These are phyloP conservation scores for Huntiella omanensis DNA, from an alignment of 2,329 filamentous ascomycete genomes.

Conservation along the genomic window DNA sequence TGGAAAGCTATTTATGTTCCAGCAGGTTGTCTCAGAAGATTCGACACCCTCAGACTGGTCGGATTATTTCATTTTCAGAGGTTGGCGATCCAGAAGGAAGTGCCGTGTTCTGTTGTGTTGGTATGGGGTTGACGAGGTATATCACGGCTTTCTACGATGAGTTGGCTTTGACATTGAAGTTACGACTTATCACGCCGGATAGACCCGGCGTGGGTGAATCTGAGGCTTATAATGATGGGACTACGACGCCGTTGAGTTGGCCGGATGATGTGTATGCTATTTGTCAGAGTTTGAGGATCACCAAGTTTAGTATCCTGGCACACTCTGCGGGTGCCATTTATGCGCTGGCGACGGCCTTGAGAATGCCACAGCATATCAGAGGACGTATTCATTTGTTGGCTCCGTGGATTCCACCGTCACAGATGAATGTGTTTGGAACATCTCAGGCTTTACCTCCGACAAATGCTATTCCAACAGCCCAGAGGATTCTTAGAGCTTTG, in stretches of 20 bases:
- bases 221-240: constrained; percentile 63
- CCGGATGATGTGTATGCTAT: constrained; percentile 85
- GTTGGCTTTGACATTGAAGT: constrained; percentile 66
- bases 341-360: constrained; percentile 78
- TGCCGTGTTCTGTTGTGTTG: constrained; percentile 89
- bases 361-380: constrained; percentile 89
- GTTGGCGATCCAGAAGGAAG: constrained; percentile 84
- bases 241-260: constrained; percentile 79
- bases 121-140: constrained; percentile 91
- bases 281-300: constrained; percentile 79
- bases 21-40: constrained; percentile 78
- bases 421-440: constrained; percentile 61
- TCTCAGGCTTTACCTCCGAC: constrained; percentile 59
- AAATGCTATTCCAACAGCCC: constrained; percentile 75
- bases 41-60: constrained; percentile 64
- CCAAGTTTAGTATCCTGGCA: constrained; percentile 86
- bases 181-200: constrained; percentile 84
- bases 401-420: constrained; percentile 92
- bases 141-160: constrained; percentile 97
- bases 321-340: constrained; percentile 98
- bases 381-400: constrained; percentile 87
- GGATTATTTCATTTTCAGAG: constrained; percentile 87
- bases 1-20: constrained; percentile 67
- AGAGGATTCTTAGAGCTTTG: constrained; percentile 74
- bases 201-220: constrained; percentile 87